Conservation (phyloP, 768 basidiomycete genomes). For the Boletus barrowsii region DNA sequence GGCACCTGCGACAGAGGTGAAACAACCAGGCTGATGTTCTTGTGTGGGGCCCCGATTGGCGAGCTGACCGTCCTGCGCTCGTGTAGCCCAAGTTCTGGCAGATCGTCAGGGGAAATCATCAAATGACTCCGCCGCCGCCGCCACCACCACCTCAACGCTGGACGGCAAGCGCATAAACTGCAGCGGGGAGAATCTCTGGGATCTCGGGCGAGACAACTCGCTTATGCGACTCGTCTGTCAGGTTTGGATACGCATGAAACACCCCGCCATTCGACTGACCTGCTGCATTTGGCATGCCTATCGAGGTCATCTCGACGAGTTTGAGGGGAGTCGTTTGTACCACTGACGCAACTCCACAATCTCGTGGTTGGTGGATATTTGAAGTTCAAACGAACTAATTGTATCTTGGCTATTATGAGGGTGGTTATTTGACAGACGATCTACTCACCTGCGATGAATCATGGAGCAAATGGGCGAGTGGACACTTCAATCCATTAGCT, state of each 20-base stretch:
- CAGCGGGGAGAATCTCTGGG: constrained; percentile 37
- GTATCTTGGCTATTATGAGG: neutral
- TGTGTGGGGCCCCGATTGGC: constrained; percentile 4
- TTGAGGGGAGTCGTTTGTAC: constrained; percentile 24
- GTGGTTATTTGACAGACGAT: neutral
- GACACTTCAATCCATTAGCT: constrained; percentile 32
- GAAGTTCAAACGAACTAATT: constrained; percentile 24
- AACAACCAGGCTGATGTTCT: neutral
- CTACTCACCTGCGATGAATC: constrained; percentile 30
- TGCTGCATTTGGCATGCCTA: constrained; percentile 30
- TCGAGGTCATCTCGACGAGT: constrained; percentile 24
- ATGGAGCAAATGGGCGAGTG: constrained; percentile 25
- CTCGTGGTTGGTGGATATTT: constrained; percentile 39
- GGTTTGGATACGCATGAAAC: neutral
- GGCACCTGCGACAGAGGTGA: constrained; percentile 2
- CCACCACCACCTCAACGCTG: constrained; percentile 30
- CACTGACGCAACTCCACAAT: constrained; percentile 28
- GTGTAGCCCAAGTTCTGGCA: constrained; percentile 21
- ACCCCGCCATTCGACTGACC: constrained; percentile 20
- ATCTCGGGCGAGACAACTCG: constrained; percentile 34
- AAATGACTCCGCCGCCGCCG: constrained; percentile 32
- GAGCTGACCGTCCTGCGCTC: constrained; percentile 19
- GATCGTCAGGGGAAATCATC: constrained; percentile 26
- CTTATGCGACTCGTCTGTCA: constrained; percentile 22
- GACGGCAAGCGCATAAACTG: constrained; percentile 38